A percentile compares a stretch with the other conserved stretches of the same genome.
Conservation (phyloP, 2,329 filamentous ascomycete species). For the Paecilomyces niveus region DNA sequence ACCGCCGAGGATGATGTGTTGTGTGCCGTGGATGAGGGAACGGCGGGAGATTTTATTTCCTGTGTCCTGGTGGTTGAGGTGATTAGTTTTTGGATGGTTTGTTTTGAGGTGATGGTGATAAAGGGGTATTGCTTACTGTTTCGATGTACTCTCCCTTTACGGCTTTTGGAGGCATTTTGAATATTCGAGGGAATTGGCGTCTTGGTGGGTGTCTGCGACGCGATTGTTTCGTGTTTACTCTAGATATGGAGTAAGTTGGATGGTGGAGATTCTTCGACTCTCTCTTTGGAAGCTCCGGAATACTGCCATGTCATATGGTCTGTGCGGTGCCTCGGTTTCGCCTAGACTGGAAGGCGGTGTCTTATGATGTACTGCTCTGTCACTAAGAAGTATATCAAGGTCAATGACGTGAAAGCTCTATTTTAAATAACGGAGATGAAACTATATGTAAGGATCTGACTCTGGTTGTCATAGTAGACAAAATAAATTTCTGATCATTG, state of each 20-base stretch:
- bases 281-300: neutral
- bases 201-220: neutral
- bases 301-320: neutral
- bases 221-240: neutral
- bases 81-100: neutral
- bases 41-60: conserved; percentile 97
- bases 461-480: no score
- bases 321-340: neutral
- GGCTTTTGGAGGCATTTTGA: conserved; percentile 63
- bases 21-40: conserved; percentile 84
- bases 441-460: no score
- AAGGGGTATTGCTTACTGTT: conserved; percentile 55
- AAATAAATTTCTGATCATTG: no score
- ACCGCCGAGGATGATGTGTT: conserved; percentile 95
- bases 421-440: neutral
- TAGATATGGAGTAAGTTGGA: neutral
- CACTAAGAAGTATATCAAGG: neutral
- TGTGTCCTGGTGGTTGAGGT: conserved; percentile 60
- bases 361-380: neutral
- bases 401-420: neutral
- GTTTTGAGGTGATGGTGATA: neutral
- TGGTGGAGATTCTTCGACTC: neutral
- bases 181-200: neutral
- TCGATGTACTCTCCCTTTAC: conserved; percentile 93
- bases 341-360: neutral